phyloP scores from a whole-genome alignment of 1,284 basidiomycete genomes.

The Trametes polyzona region DNA sequence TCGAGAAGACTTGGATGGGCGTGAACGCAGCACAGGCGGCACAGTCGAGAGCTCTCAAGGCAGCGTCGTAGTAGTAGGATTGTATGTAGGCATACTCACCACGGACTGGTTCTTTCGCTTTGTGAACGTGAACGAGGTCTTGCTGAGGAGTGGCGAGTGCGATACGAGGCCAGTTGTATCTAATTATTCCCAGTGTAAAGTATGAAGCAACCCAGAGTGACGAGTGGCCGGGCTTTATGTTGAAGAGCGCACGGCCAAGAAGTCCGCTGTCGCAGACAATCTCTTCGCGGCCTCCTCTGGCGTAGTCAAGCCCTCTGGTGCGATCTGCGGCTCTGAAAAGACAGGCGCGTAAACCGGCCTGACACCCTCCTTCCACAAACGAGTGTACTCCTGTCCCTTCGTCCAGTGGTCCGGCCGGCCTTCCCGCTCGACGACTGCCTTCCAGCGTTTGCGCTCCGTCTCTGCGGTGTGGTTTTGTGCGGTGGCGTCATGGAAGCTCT shows the following conservation, averaged over 20 bases:
- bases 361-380: constrained; percentile 70
- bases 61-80: constrained; percentile 29
- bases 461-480: constrained; percentile 61
- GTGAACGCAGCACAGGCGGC: constrained; percentile 86
- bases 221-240: background rate
- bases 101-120: constrained; percentile 26
- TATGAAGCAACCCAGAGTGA: constrained; percentile 2
- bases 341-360: constrained; percentile 57
- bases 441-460: constrained; percentile 76
- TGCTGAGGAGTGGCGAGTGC: background rate
- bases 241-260: constrained; percentile 4
- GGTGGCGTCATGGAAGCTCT: constrained; percentile 58
- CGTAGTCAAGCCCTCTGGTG: constrained; percentile 19
- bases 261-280: constrained; percentile 13
- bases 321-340: constrained; percentile 21
- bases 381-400: constrained; percentile 68
- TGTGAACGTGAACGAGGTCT: background rate
- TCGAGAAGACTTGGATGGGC: constrained; percentile 90
- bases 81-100: constrained; percentile 29
- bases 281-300: constrained; percentile 10
- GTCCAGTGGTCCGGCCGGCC: constrained; percentile 57
- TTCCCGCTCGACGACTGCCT: constrained; percentile 60
- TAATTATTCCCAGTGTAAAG: constrained; percentile 15
- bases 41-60: constrained; percentile 62
- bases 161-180: background rate